Conservation (phyloP, 805 yeast genomes). For the Saccharomyces kudriavzevii region DNA sequence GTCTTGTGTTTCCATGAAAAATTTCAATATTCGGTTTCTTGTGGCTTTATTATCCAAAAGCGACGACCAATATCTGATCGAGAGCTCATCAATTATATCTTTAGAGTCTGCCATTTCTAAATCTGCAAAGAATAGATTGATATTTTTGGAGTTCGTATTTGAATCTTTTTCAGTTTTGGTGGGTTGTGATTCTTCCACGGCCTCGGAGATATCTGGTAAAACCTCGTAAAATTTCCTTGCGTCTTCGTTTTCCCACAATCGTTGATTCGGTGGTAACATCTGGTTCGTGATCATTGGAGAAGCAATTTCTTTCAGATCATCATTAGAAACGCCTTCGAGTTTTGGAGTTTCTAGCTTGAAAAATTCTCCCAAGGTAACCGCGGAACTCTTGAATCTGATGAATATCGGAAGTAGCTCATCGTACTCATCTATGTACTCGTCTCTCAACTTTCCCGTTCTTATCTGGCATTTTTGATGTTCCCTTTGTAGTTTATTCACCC, state of each 20-base stretch:
- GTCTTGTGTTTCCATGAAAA: conserved; percentile 44
- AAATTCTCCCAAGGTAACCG: conserved; percentile 37
- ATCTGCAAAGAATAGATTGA: conserved; percentile 36
- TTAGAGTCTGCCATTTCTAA: conserved; percentile 39
- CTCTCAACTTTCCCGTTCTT: conserved; percentile 52
- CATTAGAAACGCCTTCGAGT: conserved; percentile 23
- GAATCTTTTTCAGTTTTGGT: conserved; percentile 17
- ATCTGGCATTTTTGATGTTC: conserved; percentile 49
- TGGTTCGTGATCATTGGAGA: conserved; percentile 24
- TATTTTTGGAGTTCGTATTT: conserved; percentile 30
- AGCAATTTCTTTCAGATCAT: conserved; percentile 20
- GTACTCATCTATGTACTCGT: conserved; percentile 33
- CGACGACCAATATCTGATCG: conserved; percentile 40
- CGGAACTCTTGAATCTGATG: conserved; percentile 38
- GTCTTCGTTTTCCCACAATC: conserved; percentile 58
- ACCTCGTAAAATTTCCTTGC: conserved; percentile 57
- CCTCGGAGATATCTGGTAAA: conserved; percentile 36
- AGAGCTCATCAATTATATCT: conserved; percentile 43
- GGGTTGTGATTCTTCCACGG: conserved; percentile 23
- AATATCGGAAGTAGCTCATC: conserved; percentile 30
- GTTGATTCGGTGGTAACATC: conserved; percentile 14
- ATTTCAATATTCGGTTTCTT: conserved; percentile 47
- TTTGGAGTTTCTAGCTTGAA: conserved; percentile 35
- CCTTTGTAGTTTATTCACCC: conserved; percentile 30
- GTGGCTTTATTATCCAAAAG: conserved; percentile 66